Evolutionary conservation across 2,329 filamentous ascomycete genomes (phyloP).

Genomic region (Polytolypa hystricis): DNA sequence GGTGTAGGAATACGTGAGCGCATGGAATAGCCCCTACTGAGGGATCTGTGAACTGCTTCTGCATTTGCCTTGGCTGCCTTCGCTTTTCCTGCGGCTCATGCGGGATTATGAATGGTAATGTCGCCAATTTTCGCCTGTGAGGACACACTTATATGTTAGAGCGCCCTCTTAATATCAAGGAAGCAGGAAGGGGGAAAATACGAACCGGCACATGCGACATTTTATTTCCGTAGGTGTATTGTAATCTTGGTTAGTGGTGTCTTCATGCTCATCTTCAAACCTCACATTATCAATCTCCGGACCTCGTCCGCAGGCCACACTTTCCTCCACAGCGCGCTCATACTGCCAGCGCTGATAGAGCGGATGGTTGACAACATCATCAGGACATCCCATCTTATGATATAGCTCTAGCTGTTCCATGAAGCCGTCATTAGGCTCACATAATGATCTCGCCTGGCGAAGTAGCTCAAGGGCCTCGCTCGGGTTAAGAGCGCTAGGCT

Average conservation of each 20-base stretch:
- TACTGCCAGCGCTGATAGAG: conserved; percentile 73
- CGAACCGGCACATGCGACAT: conserved; percentile 81
- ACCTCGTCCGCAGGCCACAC: conserved; percentile 63
- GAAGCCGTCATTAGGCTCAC: conserved; percentile 85
- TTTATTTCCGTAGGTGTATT: conserved; percentile 49
- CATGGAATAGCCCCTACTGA: conserved; percentile 39
- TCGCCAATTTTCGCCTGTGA: conserved; percentile 48
- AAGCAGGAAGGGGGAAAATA: conserved; percentile 16
- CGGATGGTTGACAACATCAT: conserved; percentile 55
- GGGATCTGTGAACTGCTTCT: conserved; percentile 14
- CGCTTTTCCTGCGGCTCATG: conserved; percentile 39
- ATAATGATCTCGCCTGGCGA: conserved; percentile 59
- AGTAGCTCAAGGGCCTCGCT: conserved; percentile 60
- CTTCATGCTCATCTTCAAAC: conserved; percentile 51
- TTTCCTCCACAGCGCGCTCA: conserved; percentile 52
- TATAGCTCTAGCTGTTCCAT: conserved; percentile 80
- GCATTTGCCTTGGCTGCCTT: conserved; percentile 18
- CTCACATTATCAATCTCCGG: conserved; percentile 64
- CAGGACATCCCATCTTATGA: conserved; percentile 74
- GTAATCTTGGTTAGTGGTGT: conserved; percentile 13
- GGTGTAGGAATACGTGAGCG: conserved; percentile 82
- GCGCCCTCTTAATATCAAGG: conserved; percentile 4
- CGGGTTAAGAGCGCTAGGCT: conserved; percentile 47
- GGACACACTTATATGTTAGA: too few species aligned
- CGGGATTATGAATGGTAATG: conserved; percentile 54